Evolutionary conservation across 2,329 filamentous ascomycete genomes (phyloP), one percentile per base, ranked within the genome.

Genomic region (Aspergillus hortae): DNA sequence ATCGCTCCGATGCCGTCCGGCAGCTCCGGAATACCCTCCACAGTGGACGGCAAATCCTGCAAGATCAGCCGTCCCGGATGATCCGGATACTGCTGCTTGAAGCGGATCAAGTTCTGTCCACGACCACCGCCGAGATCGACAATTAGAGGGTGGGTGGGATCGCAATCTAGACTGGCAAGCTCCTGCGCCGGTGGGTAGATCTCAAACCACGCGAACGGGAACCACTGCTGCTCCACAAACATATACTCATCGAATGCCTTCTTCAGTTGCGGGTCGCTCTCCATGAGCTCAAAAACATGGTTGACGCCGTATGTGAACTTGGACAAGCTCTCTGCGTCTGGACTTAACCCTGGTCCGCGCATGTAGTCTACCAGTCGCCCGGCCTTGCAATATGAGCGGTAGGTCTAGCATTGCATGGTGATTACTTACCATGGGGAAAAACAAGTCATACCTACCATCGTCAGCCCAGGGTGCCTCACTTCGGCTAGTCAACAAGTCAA

Each of bases 11-110:
- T 59, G 2, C 51, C 49, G 2, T 46, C 49, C 14, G 56, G 46
- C 11, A 59, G 19, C 17, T 53, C 42, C 2, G 53, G 32, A 44
- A 53, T 49, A 2, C 56, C 51, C 45, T 63, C 55, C 47, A 68
- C 48, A 15, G 77, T 72, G 3, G 66, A 56, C 0, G 72, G 67
- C 2, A 76, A 66, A 54, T 81, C 79, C 55, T 81, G 77, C 0
- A 81, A 60, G 0, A 81, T 59, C 1, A 80, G 62, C 6, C 67
- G 64, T 4, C 77, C 77, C 0, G 71, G 68, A 0, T 65, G 58
- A 0, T 70, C 47, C 0, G 74, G 70, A 44, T 70, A 66, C 41
- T 70, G 67, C 0, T 58, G 50, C 9, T 51, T 64, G 53, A 77
- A 71, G 36, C 68, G 61, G 6, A 57, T 53, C 17, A 74, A 51